Conservation (phyloP, 176 grass and related monocot species). For the barley (Hordeum vulgare) region DNA sequence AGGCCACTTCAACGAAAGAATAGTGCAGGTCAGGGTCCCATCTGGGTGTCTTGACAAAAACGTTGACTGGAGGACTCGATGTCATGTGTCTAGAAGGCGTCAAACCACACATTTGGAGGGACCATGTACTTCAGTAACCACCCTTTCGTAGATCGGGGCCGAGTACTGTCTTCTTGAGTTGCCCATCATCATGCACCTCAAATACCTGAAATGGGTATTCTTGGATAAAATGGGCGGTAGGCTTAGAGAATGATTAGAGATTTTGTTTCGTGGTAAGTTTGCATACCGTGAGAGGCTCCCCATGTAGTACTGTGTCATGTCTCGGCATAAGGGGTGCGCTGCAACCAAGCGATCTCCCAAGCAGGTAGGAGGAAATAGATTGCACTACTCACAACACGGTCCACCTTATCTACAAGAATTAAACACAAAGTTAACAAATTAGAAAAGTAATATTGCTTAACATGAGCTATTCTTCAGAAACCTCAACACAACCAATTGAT, state of each 20-base stretch:
- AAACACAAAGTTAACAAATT: not conserved
- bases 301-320: slow-evolving; percentile 80
- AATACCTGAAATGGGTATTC: slow-evolving; percentile 45
- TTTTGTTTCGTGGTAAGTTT: not conserved
- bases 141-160: slow-evolving; percentile 50
- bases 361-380: slow-evolving; percentile 91
- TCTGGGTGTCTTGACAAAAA: slow-evolving; percentile 36
- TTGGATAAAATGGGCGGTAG: not conserved
- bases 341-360: slow-evolving; percentile 45
- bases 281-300: slow-evolving; percentile 78
- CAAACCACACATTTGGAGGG: slow-evolving; percentile 79
- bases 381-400: slow-evolving; percentile 51
- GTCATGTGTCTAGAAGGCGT: slow-evolving; percentile 50
- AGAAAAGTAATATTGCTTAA: not conserved
- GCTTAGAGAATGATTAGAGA: not conserved
- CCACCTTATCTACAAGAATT: slow-evolving; percentile 62
- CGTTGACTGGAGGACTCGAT: slow-evolving; percentile 44
- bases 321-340: slow-evolving; percentile 81
- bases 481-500: not conserved
- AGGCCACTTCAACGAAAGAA: slow-evolving; percentile 72
- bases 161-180: slow-evolving; percentile 59
- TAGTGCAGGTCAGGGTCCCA: slow-evolving; percentile 64
- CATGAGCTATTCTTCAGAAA: not conserved
- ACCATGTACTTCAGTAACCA: slow-evolving; percentile 68
- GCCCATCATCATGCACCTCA: slow-evolving; percentile 64